A percentile compares a stretch with the other conserved stretches of the same genome.
Conservation (phyloP, 1,284 basidiomycete species). For the Stygiomarasmius scandens region DNA sequence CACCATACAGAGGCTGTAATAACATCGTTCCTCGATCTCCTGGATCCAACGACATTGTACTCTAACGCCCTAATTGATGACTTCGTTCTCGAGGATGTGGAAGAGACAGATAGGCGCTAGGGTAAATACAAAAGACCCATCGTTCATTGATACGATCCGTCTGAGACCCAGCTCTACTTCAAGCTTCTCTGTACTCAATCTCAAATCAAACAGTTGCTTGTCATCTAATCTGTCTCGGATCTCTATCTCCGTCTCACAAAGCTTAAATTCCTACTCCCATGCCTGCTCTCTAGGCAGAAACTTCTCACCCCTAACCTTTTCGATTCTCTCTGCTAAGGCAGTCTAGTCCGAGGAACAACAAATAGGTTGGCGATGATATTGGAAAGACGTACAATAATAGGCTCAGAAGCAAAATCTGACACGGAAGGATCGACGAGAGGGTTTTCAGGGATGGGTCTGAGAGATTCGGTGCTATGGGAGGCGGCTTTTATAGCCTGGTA, state of each 20-base stretch:
- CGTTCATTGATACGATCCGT: slow-evolving; percentile 93
- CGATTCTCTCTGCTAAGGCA: slow-evolving; percentile 77
- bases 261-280: slow-evolving; percentile 80
- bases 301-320: slow-evolving; percentile 79
- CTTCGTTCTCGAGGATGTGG: slow-evolving; percentile 86
- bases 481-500: slow-evolving; percentile 78
- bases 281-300: slow-evolving; percentile 81
- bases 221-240: slow-evolving; percentile 82
- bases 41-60: slow-evolving; percentile 96
- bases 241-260: slow-evolving; percentile 84
- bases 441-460: slow-evolving; percentile 48
- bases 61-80: slow-evolving; percentile 96
- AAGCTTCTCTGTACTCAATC: slow-evolving; percentile 82
- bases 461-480: slow-evolving; percentile 44
- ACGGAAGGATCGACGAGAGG: slow-evolving; percentile 86
- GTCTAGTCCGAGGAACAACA: slow-evolving; percentile 74
- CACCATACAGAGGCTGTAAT: too few relatives aligned
- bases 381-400: slow-evolving; percentile 91
- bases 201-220: slow-evolving; percentile 83
- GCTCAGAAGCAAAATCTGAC: slow-evolving; percentile 76
- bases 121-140: too few relatives aligned
- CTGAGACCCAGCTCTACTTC: slow-evolving; percentile 86
- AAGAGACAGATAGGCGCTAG: too few relatives aligned
- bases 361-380: slow-evolving; percentile 91
- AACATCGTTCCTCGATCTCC: slow-evolving; percentile 96